phyloP scores from a whole-genome alignment of 352 stramenopile species.

The Phytopythium helicoides region DNA sequence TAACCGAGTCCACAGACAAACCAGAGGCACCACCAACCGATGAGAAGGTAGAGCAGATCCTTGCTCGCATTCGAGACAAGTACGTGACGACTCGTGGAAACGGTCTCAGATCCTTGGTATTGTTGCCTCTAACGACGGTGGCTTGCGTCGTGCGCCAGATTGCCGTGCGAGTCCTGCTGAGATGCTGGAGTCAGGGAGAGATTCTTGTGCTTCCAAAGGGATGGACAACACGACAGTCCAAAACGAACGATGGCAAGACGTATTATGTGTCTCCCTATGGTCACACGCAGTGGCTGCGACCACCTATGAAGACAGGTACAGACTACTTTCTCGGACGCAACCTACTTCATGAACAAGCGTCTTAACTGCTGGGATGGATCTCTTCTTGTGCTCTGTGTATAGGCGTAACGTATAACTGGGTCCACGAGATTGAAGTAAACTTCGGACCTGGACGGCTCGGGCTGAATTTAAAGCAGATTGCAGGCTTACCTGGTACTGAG shows the following conservation, averaged over 20 bases:
- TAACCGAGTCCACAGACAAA: conserved; percentile 25
- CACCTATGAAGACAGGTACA: conserved; percentile 73
- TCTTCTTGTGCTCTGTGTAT: not conserved
- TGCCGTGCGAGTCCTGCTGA: conserved; percentile 57
- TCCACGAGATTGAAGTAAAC: conserved; percentile 80
- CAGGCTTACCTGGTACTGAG: conserved; percentile 55
- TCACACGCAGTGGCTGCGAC: conserved; percentile 80
- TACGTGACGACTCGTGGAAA: conserved; percentile 7
- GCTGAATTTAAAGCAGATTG: conserved; percentile 84
- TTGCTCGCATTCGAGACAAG: conserved; percentile 60
- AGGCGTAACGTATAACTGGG: conserved; percentile 72
- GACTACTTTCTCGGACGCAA: no score
- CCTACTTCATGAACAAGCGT: no score
- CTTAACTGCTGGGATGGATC: no score
- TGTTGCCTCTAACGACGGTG: not conserved
- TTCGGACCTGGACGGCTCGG: conserved; percentile 77
- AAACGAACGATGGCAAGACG: conserved; percentile 81
- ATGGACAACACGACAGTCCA: conserved; percentile 77
- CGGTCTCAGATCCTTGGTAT: not conserved
- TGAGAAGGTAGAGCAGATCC: conserved; percentile 58
- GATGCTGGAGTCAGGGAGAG: conserved; percentile 68
- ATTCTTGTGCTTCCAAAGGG: conserved; percentile 74
- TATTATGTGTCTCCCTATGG: conserved; percentile 86
- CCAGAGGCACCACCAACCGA: conserved; percentile 34
- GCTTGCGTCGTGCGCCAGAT: conserved; percentile 10